phyloP scores from a whole-genome alignment of 2,329 filamentous ascomycete genomes.

The Fusarium buharicum region DNA sequence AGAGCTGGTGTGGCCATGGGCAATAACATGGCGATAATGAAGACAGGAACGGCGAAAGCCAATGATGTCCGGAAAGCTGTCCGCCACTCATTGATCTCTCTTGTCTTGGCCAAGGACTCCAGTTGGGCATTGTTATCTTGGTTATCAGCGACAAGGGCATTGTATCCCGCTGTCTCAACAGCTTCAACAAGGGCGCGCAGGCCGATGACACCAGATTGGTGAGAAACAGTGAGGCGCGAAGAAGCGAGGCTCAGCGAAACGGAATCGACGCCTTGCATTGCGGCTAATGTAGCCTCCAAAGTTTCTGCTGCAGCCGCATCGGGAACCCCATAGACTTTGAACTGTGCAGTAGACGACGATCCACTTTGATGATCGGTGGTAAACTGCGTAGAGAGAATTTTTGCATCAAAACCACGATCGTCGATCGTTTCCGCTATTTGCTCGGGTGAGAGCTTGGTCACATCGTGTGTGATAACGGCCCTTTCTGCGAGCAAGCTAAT shows the following conservation, averaged over 20 bases:
- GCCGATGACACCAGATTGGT: slow-evolving; percentile 77
- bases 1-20: slow-evolving; percentile 83
- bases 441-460: slow-evolving; percentile 73
- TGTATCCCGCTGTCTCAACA: slow-evolving; percentile 84
- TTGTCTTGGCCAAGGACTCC: slow-evolving; percentile 94
- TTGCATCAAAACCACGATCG: slow-evolving; percentile 88
- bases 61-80: slow-evolving; percentile 81
- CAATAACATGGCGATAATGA: slow-evolving; percentile 91
- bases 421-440: slow-evolving; percentile 87
- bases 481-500: slow-evolving; percentile 94
- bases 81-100: slow-evolving; percentile 94
- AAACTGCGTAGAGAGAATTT: slow-evolving; percentile 78
- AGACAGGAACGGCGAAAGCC: slow-evolving; percentile 87
- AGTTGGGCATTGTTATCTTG: slow-evolving; percentile 98
- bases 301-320: slow-evolving; percentile 77
- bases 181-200: slow-evolving; percentile 84
- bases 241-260: slow-evolving; percentile 78
- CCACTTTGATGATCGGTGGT: slow-evolving; percentile 65
- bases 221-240: slow-evolving; percentile 77
- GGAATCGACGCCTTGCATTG: slow-evolving; percentile 76
- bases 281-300: slow-evolving; percentile 74
- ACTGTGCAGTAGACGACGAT: slow-evolving; percentile 72
- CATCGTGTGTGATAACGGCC: slow-evolving; percentile 87
- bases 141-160: slow-evolving; percentile 87
- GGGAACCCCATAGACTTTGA: slow-evolving; percentile 84